A percentile compares a stretch with the other conserved stretches of the same genome.
Evolutionary conservation across 345 rosid genomes (phyloP).

Genomic region (Angophora floribunda): DNA sequence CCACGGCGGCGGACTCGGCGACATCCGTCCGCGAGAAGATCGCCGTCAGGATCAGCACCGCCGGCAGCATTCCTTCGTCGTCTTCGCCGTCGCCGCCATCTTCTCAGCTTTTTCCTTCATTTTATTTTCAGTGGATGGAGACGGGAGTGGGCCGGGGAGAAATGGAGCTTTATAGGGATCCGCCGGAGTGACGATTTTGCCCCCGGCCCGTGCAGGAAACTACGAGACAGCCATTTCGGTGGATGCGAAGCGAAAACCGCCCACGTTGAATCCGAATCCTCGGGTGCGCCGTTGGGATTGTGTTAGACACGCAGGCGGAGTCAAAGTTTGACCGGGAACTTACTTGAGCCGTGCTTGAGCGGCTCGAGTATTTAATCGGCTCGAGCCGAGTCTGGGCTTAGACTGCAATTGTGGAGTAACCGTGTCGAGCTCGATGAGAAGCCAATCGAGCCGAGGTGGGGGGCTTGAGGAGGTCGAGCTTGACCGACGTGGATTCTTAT

Average conservation of each 20-base stretch:
- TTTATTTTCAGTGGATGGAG: background rate
- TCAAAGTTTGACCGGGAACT: no score
- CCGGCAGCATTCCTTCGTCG: background rate
- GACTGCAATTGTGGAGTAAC: background rate
- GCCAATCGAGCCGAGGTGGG: no score
- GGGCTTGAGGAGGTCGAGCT: background rate
- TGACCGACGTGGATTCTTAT: background rate
- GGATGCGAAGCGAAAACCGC: background rate
- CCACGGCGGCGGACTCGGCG: slow-evolving; percentile 15
- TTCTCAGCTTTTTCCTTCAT: background rate
- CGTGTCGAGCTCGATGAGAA: background rate
- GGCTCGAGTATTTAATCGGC: no score
- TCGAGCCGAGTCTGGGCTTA: no score
- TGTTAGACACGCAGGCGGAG: no score
- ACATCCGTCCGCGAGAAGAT: background rate
- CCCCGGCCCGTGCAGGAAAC: background rate
- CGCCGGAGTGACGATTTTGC: background rate
- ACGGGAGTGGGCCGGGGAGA: rapidly evolving
- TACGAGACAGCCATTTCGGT: background rate
- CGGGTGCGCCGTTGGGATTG: background rate
- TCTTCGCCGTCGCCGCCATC: background rate
- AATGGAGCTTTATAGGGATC: background rate
- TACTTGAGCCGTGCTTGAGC: no score
- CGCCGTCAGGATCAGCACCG: background rate
- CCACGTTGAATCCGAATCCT: background rate